Evolutionary conservation across 1,139 yeast genomes (phyloP).

Genomic region (Debaryomyces sp.): DNA sequence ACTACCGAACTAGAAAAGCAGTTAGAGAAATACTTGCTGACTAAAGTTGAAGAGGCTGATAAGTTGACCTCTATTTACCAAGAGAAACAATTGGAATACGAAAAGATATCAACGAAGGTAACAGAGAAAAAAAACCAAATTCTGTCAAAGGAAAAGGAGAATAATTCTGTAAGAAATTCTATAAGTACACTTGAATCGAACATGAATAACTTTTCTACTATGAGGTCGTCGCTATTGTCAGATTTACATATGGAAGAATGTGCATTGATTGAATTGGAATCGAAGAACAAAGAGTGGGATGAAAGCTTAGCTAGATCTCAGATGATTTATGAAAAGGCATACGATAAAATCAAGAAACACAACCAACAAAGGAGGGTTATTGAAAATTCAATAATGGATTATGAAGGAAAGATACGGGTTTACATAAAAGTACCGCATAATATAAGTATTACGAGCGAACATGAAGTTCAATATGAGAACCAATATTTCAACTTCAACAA

Average conservation of each 20-base stretch:
- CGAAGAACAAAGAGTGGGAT: slow-evolving; percentile 14
- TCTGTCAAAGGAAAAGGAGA: slow-evolving; percentile 8
- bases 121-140: slow-evolving; percentile 11
- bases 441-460: neutral
- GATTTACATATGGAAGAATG: slow-evolving; percentile 14
- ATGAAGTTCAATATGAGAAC: slow-evolving; percentile 1
- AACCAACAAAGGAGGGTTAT: slow-evolving; percentile 39
- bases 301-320: slow-evolving; percentile 11
- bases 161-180: neutral
- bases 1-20: slow-evolving; percentile 21
- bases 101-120: slow-evolving; percentile 8
- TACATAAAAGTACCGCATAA: slow-evolving; percentile 22
- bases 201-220: slow-evolving; percentile 17
- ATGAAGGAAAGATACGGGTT: slow-evolving; percentile 40
- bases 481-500: slow-evolving; percentile 22
- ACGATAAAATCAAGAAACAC: slow-evolving; percentile 23
- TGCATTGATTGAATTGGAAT: slow-evolving; percentile 10
- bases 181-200: slow-evolving; percentile 13
- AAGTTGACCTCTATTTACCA: slow-evolving; percentile 17
- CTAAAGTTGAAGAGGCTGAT: slow-evolving; percentile 20
- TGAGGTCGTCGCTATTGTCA: slow-evolving; percentile 12
- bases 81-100: slow-evolving; percentile 10
- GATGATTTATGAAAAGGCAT: slow-evolving; percentile 13
- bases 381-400: slow-evolving; percentile 56
- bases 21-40: slow-evolving; percentile 17